Evolutionary conservation across 371 early-diverging fungal genomes (phyloP).

Genomic region (Apophysomyces trapeziformis): DNA sequence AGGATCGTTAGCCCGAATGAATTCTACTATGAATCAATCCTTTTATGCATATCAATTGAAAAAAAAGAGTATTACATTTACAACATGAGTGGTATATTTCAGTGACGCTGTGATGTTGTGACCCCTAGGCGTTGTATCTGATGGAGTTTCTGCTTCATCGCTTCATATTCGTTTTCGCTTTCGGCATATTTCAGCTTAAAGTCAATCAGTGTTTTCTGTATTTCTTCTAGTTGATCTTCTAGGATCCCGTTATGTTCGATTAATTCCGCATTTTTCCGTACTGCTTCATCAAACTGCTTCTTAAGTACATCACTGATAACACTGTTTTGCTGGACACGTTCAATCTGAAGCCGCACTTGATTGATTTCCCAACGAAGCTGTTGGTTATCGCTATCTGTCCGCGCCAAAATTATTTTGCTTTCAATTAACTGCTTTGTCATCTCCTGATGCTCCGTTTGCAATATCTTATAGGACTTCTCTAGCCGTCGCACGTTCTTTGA

Average conservation of each 20-base stretch:
- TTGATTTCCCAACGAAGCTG: slow-evolving; percentile 41
- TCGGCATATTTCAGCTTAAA: slow-evolving; percentile 73
- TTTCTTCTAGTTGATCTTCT: slow-evolving; percentile 63
- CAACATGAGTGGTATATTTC: no score
- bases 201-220: slow-evolving; percentile 67
- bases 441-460: slow-evolving; percentile 70
- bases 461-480: slow-evolving; percentile 54
- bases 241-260: slow-evolving; percentile 65
- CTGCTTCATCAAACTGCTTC: not conserved
- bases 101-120: no score
- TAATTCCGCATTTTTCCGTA: slow-evolving; percentile 63
- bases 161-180: slow-evolving; percentile 67
- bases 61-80: no score
- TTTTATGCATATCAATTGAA: no score
- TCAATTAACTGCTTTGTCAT: slow-evolving; percentile 46
- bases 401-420: slow-evolving; percentile 50
- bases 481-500: slow-evolving; percentile 51
- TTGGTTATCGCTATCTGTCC: slow-evolving; percentile 41
- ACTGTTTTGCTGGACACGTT: not conserved
- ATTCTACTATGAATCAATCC: no score
- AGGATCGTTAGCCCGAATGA: no score
- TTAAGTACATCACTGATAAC: not conserved
- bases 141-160: slow-evolving; percentile 50
- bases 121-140: no score
- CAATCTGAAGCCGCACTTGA: slow-evolving; percentile 7